Conservation (phyloP, 1,284 basidiomycete genomes). For the Malassezia brasiliensis region DNA sequence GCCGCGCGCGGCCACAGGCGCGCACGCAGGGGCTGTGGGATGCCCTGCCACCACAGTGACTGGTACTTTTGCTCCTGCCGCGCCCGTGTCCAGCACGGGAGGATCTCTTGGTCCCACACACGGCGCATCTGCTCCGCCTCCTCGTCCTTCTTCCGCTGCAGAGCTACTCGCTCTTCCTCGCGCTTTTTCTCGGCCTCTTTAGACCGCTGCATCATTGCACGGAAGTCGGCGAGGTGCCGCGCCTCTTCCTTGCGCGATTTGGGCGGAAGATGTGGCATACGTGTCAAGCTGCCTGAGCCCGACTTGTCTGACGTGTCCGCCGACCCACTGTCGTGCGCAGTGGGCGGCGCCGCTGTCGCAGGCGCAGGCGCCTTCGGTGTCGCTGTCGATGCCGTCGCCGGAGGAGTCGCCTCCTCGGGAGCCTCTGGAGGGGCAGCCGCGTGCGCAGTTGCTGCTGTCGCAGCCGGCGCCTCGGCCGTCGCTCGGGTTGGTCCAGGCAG, state of each 20-base stretch:
- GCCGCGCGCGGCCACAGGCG: slow-evolving; percentile 77
- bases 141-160: slow-evolving; percentile 15
- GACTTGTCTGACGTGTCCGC: background rate
- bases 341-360: background rate
- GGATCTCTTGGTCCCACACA: slow-evolving; percentile 67
- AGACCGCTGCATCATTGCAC: slow-evolving; percentile 65
- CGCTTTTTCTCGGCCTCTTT: slow-evolving; percentile 28
- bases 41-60: slow-evolving; percentile 81
- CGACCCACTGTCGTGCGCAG: background rate
- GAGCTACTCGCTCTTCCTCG: slow-evolving; percentile 24
- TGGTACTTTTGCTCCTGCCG: slow-evolving; percentile 59
- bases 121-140: slow-evolving; percentile 59
- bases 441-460: too few species aligned
- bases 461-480: too few species aligned
- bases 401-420: too few species aligned
- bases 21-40: slow-evolving; percentile 74
- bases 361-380: too few species aligned
- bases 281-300: slow-evolving; percentile 3
- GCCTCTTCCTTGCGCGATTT: slow-evolving; percentile 13
- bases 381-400: too few species aligned
- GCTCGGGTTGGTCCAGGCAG: too few species aligned
- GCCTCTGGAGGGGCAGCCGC: too few species aligned
- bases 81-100: slow-evolving; percentile 73
- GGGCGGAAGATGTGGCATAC: slow-evolving; percentile 16
- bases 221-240: slow-evolving; percentile 10